These are phyloP conservation scores for Curvularia spicifera DNA, from an alignment of 2,329 filamentous ascomycete genomes.

Conservation along the genomic window DNA sequence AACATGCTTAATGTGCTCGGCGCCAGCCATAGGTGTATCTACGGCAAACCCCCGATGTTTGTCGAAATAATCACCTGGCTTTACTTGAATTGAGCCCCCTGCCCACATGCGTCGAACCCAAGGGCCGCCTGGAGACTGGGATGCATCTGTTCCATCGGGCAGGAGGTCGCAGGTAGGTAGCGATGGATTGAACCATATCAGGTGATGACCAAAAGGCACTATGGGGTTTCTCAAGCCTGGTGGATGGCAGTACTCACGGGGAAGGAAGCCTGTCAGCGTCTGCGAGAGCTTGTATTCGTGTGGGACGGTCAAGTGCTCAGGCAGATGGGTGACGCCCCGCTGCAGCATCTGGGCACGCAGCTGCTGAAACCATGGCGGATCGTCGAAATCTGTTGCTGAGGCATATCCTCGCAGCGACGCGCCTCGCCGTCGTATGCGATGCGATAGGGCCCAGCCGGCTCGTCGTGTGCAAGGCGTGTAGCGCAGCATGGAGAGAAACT, in stretches of 20 bases:
- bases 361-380: conserved; percentile 35
- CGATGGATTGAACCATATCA: conserved; percentile 84
- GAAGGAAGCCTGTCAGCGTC: conserved; percentile 34
- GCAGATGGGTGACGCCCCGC: conserved; percentile 57
- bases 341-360: conserved; percentile 51
- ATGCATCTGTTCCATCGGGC: conserved; percentile 81
- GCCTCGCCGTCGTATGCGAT: conserved; percentile 26
- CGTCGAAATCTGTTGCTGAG: conserved; percentile 11
- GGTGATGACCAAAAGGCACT: conserved; percentile 74
- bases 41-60: conserved; percentile 15
- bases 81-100: conserved; percentile 72
- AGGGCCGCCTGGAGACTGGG: conserved; percentile 74
- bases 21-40: conserved; percentile 35
- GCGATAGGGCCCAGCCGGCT: conserved; percentile 15
- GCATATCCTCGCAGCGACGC: conserved; percentile 24
- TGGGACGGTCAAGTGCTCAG: conserved; percentile 65
- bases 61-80: conserved; percentile 17
- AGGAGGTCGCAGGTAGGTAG: conserved; percentile 68
- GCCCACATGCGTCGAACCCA: conserved; percentile 88
- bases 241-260: conserved; percentile 19
- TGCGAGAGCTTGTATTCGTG: conserved; percentile 68
- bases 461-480: conserved; percentile 24
- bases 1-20: conserved; percentile 56
- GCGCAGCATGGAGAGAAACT: conserved; percentile 26
- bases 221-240: conserved; percentile 11